phyloP scores from a whole-genome alignment of 2,329 filamentous ascomycete species.

The Bisporella sp. region DNA sequence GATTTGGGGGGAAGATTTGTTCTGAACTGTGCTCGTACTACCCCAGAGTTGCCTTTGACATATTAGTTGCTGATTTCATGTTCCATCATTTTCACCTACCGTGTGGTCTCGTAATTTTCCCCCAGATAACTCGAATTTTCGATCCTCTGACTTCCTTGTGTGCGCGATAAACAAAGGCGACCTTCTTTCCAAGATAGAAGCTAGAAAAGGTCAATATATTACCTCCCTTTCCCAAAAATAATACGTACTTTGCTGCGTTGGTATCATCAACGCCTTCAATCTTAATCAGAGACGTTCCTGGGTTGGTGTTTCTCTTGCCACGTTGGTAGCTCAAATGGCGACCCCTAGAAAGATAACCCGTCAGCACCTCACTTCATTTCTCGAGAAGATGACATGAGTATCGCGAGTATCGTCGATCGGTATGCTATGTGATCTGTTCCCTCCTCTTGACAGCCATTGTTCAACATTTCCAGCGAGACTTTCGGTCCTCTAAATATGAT shows the following conservation, averaged over 20 bases:
- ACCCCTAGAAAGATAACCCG: constrained; percentile 54
- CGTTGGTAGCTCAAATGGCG: constrained; percentile 98
- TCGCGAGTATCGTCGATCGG: constrained; percentile 1
- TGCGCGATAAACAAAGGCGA: constrained; percentile 97
- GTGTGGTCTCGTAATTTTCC: constrained; percentile 94
- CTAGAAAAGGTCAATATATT: constrained; percentile 7
- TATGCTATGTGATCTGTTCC: background rate
- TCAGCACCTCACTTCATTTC: constrained; percentile 13
- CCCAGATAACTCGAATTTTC: constrained; percentile 99
- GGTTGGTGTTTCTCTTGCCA: constrained; percentile 85
- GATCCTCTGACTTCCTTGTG: constrained; percentile 92
- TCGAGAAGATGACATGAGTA: background rate
- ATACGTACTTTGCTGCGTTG: constrained; percentile 73
- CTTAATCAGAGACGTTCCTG: constrained; percentile 91
- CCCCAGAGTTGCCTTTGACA: constrained; percentile 80
- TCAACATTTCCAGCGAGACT: background rate
- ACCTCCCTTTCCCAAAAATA: background rate
- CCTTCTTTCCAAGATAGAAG: constrained; percentile 98
- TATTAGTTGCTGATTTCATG: constrained; percentile 8
- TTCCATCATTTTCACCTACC: constrained; percentile 47
- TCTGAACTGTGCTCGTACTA: constrained; percentile 96
- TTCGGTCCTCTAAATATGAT: constrained; percentile 12
- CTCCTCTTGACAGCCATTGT: background rate
- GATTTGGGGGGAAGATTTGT: constrained; percentile 93
- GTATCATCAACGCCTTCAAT: constrained; percentile 96